phyloP scores from a whole-genome alignment of 2,329 filamentous ascomycete genomes.

The Davidsoniella virescens region DNA sequence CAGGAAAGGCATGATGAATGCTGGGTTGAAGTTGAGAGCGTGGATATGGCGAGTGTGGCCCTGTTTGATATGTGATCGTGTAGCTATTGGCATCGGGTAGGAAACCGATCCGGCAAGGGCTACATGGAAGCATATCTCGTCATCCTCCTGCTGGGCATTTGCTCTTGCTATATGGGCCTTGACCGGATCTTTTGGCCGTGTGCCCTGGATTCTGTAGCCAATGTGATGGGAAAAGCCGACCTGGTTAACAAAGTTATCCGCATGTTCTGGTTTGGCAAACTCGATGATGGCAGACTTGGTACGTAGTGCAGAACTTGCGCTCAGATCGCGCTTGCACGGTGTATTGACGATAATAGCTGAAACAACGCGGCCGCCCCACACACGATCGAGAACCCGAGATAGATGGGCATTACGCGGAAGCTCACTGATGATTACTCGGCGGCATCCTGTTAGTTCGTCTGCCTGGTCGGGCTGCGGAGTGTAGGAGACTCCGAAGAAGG shows the following conservation, averaged over 20 bases:
- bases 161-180: background rate
- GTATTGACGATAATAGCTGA: background rate
- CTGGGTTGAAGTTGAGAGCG: conserved; percentile 3
- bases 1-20: conserved; percentile 6
- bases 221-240: conserved; percentile 1
- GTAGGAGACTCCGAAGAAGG: too few relatives aligned
- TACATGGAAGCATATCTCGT: background rate
- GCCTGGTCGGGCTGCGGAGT: too few relatives aligned
- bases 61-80: conserved; percentile 7
- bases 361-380: conserved; percentile 12
- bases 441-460: conserved; percentile 9
- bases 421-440: conserved; percentile 16
- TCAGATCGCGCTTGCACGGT: background rate
- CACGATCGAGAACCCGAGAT: conserved; percentile 3
- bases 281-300: conserved; percentile 7
- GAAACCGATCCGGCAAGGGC: background rate
- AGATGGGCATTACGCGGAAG: conserved; percentile 14
- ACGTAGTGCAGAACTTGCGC: background rate
- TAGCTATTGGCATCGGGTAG: conserved; percentile 9
- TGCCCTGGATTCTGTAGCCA: background rate
- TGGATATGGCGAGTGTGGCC: conserved; percentile 8
- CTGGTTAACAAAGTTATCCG: background rate
- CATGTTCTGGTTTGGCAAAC: conserved; percentile 6
- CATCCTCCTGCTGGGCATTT: background rate
- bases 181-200: background rate